Percentiles rank a stretch among this genome's conserved stretches.
These are phyloP conservation scores for Pyrenopolyporus hunteri DNA, from an alignment of 495 filamentous ascomycete species.

Conservation along the genomic window DNA sequence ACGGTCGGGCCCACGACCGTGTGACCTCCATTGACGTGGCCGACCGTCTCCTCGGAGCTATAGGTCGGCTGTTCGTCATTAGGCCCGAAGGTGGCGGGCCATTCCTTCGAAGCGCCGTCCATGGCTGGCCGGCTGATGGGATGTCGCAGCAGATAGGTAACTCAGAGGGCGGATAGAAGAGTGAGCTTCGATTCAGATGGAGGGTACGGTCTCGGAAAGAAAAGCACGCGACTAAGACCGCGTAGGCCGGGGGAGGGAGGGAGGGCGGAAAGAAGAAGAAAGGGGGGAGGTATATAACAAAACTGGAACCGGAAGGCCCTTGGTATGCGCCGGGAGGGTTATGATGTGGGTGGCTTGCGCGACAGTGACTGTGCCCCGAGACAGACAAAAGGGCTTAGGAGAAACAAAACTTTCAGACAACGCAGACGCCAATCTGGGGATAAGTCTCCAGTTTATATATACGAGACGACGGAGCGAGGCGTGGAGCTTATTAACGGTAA, in stretches of 20 bases:
- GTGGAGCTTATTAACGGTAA: conserved; percentile 21
- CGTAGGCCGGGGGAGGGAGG: neutral
- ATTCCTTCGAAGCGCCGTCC: conserved; percentile 26
- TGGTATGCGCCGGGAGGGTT: conserved; percentile 8
- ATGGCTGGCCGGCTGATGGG: conserved; percentile 12
- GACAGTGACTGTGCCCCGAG: conserved; percentile 15
- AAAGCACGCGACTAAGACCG: conserved; percentile 12
- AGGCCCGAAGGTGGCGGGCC: conserved; percentile 26
- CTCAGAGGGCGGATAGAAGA: neutral
- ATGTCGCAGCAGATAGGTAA: neutral
- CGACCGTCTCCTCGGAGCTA: conserved; percentile 37
- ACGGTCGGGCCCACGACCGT: conserved; percentile 16
- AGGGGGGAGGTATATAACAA: conserved; percentile 20
- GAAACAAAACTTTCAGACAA: conserved; percentile 11
- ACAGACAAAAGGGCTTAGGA: conserved; percentile 30
- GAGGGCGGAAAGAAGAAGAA: too few relatives aligned
- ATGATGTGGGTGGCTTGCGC: conserved; percentile 35
- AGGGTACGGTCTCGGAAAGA: neutral
- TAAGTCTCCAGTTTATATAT: conserved; percentile 34
- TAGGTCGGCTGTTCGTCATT: conserved; percentile 32
- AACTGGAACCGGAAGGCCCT: neutral
- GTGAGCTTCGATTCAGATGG: neutral
- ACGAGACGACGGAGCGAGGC: conserved; percentile 18
- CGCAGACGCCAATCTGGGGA: conserved; percentile 35
- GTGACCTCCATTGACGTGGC: conserved; percentile 19